Conservation (phyloP, 2,329 filamentous ascomycete species). For the Calonectria pteridis region DNA sequence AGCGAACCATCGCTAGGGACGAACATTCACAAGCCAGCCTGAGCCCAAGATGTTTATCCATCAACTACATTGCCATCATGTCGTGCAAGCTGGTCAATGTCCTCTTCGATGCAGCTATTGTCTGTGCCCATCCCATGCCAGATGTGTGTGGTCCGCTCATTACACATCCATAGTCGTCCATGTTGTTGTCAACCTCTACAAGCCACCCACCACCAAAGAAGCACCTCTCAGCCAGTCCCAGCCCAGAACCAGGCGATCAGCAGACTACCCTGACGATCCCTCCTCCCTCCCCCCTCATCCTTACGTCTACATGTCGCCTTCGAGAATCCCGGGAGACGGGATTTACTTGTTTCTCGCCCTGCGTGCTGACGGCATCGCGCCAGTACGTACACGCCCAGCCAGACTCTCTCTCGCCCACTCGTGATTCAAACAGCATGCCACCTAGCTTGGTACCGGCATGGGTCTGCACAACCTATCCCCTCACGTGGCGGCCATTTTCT, state of each 20-base stretch:
- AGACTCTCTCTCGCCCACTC: not conserved
- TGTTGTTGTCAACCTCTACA: slow-evolving; percentile 1
- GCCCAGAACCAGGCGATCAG: slow-evolving; percentile 21
- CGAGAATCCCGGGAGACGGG: slow-evolving; percentile 21
- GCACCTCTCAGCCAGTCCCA: slow-evolving; percentile 19
- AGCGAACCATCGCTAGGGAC: not conserved
- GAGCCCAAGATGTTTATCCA: not conserved
- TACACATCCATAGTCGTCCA: not conserved
- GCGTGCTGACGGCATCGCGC: slow-evolving; percentile 22
- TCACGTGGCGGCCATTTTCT: not conserved
- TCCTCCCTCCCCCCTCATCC: slow-evolving; percentile 2
- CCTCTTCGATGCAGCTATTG: not conserved
- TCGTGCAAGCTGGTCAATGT: not conserved
- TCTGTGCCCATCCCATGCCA: not conserved
- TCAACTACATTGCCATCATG: not conserved
- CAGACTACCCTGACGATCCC: slow-evolving; percentile 32
- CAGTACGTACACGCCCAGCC: not conserved
- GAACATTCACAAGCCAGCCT: not conserved
- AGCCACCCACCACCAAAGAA: slow-evolving; percentile 16
- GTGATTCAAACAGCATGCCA: not conserved
- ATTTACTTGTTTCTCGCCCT: slow-evolving; percentile 10
- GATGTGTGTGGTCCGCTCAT: not conserved
- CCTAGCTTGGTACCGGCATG: not conserved
- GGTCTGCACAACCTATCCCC: not conserved
- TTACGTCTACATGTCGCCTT: slow-evolving; percentile 9